Evolutionary conservation across 208 protist species (phyloP).

Genomic region (Trypanosoma melophagium): DNA sequence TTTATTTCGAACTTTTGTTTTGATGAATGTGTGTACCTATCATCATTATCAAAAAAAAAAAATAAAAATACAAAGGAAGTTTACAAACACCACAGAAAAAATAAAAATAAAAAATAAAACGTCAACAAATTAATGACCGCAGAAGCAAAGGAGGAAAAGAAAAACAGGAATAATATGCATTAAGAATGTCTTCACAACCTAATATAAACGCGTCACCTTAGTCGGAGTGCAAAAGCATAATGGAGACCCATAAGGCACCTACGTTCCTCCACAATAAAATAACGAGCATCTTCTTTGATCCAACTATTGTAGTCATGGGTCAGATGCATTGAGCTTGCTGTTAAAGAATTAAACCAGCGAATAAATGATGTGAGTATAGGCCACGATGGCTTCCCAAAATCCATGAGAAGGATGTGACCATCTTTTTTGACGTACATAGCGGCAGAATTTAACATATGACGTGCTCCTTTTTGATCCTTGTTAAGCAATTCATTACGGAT

Average conservation of each 20-base stretch:
- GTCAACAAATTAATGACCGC: neutral
- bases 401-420: constrained; percentile 73
- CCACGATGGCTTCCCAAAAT: constrained; percentile 64
- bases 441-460: constrained; percentile 57
- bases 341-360: constrained; percentile 56
- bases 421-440: constrained; percentile 50
- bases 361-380: constrained; percentile 31
- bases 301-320: constrained; percentile 78
- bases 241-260: constrained; percentile 69
- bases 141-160: constrained; percentile 1
- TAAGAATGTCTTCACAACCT: too few relatives aligned
- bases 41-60: constrained; percentile 8
- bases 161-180: neutral
- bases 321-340: constrained; percentile 70
- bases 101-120: neutral
- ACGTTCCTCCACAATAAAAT: constrained; percentile 56
- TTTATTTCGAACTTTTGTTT: neutral
- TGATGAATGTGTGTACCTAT: neutral
- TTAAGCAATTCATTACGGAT: constrained; percentile 83
- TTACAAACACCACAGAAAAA: neutral
- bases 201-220: constrained; percentile 3
- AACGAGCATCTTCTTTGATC: constrained; percentile 66
- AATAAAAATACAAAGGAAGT: neutral
- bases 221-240: constrained; percentile 52
- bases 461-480: constrained; percentile 36